Percentiles rank a stretch among this genome's conserved stretches.
Conservation (phyloP, 306 rosid species). For the Potentilla sterilis region DNA sequence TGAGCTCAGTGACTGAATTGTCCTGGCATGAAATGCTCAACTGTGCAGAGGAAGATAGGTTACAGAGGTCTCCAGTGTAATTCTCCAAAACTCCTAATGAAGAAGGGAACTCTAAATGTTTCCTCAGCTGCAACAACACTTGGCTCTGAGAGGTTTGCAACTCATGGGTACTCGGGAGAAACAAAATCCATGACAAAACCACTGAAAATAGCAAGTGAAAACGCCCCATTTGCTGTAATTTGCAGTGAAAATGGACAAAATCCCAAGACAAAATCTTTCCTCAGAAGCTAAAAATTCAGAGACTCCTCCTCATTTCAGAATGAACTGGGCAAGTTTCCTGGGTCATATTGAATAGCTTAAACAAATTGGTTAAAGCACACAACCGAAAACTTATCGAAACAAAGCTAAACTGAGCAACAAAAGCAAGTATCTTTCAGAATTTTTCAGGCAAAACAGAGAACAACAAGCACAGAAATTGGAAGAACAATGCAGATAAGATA, state of each 20-base stretch:
- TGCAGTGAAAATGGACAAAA: not conserved
- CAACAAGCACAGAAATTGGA: conserved; percentile 8
- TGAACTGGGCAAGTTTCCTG: conserved; percentile 1
- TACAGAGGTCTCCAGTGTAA: conserved; percentile 53
- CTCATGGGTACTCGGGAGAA: conserved; percentile 44
- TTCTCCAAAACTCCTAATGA: conserved; percentile 49
- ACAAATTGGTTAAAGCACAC: conserved; percentile 17
- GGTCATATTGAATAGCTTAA: not conserved
- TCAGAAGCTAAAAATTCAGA: not conserved
- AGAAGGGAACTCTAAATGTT: conserved; percentile 65
- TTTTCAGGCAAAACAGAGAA: conserved; percentile 24
- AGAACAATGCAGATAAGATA: conserved; percentile 9
- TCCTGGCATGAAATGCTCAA: conserved; percentile 58
- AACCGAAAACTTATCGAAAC: not conserved
- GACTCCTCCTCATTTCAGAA: not conserved
- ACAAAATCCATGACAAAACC: conserved; percentile 44
- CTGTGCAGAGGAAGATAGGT: conserved; percentile 42
- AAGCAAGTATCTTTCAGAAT: conserved; percentile 19
- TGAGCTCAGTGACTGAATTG: conserved; percentile 61
- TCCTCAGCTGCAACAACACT: conserved; percentile 62
- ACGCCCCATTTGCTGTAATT: conserved; percentile 42
- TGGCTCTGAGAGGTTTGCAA: conserved; percentile 54
- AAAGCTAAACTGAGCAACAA: not conserved
- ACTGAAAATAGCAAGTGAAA: conserved; percentile 31
- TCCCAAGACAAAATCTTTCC: not conserved